Conservation (phyloP, 139 green algal species). For the Trebouxia sp. region DNA sequence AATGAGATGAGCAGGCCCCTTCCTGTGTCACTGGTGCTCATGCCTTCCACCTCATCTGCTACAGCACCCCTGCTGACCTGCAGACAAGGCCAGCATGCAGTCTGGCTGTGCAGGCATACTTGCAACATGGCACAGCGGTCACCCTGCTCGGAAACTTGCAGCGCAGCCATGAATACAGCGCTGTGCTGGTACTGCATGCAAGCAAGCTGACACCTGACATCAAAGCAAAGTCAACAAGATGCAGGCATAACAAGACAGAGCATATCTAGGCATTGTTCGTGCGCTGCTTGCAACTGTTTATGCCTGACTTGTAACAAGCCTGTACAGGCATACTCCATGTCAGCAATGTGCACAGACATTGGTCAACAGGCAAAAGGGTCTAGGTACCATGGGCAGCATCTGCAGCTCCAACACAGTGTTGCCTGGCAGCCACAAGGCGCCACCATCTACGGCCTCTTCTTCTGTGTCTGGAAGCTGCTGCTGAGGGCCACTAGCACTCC, state of each 20-base stretch:
- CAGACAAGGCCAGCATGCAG: no score
- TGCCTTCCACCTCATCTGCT: slow-evolving; percentile 23
- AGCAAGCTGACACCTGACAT: background rate
- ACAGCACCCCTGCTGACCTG: slow-evolving; percentile 21
- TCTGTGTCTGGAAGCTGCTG: background rate
- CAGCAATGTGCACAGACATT: background rate
- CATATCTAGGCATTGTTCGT: background rate
- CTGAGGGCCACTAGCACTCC: background rate
- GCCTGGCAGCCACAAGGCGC: slow-evolving; percentile 35
- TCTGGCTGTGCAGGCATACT: no score
- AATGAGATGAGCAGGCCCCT: slow-evolving; percentile 27
- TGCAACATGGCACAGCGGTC: background rate
- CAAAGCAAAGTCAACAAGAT: background rate
- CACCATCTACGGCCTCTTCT: background rate
- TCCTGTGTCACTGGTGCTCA: background rate
- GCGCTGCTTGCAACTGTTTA: background rate
- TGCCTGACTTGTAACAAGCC: no score
- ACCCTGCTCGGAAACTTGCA: background rate
- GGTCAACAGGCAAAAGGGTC: no score
- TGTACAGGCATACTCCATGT: background rate
- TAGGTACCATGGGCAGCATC: slow-evolving; percentile 32
- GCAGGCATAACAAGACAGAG: background rate
- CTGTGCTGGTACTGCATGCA: background rate
- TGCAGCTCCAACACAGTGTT: slow-evolving; percentile 31
- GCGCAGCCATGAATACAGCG: background rate